phyloP scores from a whole-genome alignment of 2,329 filamentous ascomycete genomes.

The Chaetomium sp. region DNA sequence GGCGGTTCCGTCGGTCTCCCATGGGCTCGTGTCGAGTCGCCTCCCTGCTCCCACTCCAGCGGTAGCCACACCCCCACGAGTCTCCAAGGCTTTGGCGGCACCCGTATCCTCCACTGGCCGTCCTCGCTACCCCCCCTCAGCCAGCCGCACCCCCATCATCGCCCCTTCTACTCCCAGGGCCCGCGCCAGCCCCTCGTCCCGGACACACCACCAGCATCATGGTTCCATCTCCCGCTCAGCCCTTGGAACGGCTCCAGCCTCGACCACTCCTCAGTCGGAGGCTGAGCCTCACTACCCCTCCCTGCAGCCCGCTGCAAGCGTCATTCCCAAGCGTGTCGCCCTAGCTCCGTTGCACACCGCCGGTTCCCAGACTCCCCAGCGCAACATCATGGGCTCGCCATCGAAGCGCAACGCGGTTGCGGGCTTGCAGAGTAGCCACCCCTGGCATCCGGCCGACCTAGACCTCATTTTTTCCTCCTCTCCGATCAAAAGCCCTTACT shows the following conservation, averaged over 20 bases:
- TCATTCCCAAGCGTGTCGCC: slow-evolving; percentile 37
- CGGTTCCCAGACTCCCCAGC: slow-evolving; percentile 41
- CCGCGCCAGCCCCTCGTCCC: slow-evolving; percentile 38
- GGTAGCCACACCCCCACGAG: slow-evolving; percentile 16
- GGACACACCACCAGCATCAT: slow-evolving; percentile 41
- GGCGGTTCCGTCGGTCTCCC: slow-evolving; percentile 5
- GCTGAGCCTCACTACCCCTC: slow-evolving; percentile 74
- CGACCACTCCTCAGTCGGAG: slow-evolving; percentile 61
- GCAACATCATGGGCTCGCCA: slow-evolving; percentile 41
- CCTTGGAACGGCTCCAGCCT: slow-evolving; percentile 52
- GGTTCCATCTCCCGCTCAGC: slow-evolving; percentile 22
- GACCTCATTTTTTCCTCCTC: slow-evolving; percentile 58
- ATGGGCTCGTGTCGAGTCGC: not conserved
- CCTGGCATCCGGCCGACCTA: slow-evolving; percentile 72
- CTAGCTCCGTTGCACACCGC: slow-evolving; percentile 40
- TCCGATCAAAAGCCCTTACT: not conserved
- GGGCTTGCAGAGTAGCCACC: slow-evolving; percentile 48
- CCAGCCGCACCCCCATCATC: slow-evolving; percentile 36
- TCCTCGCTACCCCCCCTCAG: slow-evolving; percentile 31
- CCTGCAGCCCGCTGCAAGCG: slow-evolving; percentile 35
- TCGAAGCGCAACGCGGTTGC: slow-evolving; percentile 54
- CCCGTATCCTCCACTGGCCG: slow-evolving; percentile 21
- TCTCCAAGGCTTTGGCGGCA: slow-evolving; percentile 27
- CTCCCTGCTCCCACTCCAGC: not conserved
- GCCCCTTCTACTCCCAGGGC: slow-evolving; percentile 41